Percentiles rank a stretch among this genome's conserved stretches.
These are phyloP conservation scores for Hemerocallis citrina DNA, from an alignment of 106 monocot species.

Conservation along the genomic window DNA sequence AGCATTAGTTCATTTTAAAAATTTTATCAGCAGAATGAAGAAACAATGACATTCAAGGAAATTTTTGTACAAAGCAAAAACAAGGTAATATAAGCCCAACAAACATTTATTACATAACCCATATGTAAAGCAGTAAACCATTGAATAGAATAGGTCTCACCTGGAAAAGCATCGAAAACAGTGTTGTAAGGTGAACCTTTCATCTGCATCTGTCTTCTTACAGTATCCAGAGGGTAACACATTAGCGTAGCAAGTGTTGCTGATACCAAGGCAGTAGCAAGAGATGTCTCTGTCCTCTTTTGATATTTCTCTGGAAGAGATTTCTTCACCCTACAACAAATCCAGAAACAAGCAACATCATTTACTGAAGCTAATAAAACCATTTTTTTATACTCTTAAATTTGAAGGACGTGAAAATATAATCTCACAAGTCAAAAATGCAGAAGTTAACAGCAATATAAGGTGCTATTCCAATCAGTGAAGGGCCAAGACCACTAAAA, in stretches of 20 bases:
- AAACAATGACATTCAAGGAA: neutral
- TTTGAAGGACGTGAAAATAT: constrained; percentile 6
- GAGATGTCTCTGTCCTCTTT: constrained; percentile 76
- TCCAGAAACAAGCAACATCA: constrained; percentile 4
- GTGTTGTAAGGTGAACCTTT: constrained; percentile 78
- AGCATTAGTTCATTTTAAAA: neutral
- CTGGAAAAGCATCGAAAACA: constrained; percentile 79
- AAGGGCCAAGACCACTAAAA: constrained; percentile 91
- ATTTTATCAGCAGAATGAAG: neutral
- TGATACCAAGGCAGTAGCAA: constrained; percentile 74
- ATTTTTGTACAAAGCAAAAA: neutral
- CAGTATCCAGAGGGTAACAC: constrained; percentile 95
- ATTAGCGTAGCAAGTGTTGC: constrained; percentile 87
- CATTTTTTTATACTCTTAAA: neutral
- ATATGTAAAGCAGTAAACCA: too few species aligned
- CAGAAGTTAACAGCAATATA: constrained; percentile 98
- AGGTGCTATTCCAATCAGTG: constrained; percentile 88
- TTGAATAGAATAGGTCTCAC: constrained; percentile 40
- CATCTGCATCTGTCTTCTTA: constrained; percentile 99
- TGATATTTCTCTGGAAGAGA: constrained; percentile 88
- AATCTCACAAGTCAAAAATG: constrained; percentile 91
- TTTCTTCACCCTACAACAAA: constrained; percentile 72
- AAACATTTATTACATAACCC: too few species aligned
- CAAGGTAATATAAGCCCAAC: neutral
- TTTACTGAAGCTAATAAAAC: neutral